Evolutionary conservation across 208 protist species (phyloP).

Genomic region (Trypanosoma cruzi): DNA sequence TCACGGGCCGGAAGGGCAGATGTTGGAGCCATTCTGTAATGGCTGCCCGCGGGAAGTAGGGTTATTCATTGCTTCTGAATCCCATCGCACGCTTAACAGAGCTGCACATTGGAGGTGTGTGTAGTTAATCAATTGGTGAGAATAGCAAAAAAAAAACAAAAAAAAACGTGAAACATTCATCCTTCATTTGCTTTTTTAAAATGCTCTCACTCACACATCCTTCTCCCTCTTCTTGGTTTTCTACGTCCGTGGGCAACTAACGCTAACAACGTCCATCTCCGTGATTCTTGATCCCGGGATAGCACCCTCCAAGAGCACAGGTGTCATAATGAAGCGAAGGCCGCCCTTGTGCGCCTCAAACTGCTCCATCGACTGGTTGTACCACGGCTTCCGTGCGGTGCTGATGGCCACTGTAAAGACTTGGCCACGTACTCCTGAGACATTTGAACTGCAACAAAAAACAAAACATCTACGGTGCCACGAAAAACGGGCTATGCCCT

Average conservation of each 20-base stretch:
- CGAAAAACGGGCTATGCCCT: conserved; percentile 72
- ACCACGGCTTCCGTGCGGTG: conserved; percentile 51
- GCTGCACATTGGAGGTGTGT: too few species aligned
- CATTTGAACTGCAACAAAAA: conserved; percentile 58
- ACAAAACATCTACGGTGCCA: conserved; percentile 54
- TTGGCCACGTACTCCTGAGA: conserved; percentile 41
- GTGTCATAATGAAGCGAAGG: conserved; percentile 64
- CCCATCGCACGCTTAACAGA: too few species aligned
- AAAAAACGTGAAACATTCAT: too few species aligned
- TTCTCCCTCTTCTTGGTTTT: background rate
- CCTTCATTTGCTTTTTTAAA: background rate
- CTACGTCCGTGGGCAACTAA: conserved; percentile 34
- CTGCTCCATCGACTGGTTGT: conserved; percentile 44
- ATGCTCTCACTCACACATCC: background rate
- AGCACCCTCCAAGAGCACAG: conserved; percentile 53
- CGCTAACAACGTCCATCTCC: conserved; percentile 62
- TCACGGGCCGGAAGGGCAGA: too few species aligned
- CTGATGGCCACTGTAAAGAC: conserved; percentile 68
- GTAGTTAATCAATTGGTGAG: too few species aligned
- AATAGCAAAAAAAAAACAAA: too few species aligned
- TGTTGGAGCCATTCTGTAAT: too few species aligned
- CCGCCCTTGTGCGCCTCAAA: conserved; percentile 59
- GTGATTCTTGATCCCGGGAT: conserved; percentile 53
- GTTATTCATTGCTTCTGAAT: too few species aligned
- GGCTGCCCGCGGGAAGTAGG: too few species aligned